Base-by-base conservation (phyloP, 257 asterid species). In the Solanum rostratum region DNA sequence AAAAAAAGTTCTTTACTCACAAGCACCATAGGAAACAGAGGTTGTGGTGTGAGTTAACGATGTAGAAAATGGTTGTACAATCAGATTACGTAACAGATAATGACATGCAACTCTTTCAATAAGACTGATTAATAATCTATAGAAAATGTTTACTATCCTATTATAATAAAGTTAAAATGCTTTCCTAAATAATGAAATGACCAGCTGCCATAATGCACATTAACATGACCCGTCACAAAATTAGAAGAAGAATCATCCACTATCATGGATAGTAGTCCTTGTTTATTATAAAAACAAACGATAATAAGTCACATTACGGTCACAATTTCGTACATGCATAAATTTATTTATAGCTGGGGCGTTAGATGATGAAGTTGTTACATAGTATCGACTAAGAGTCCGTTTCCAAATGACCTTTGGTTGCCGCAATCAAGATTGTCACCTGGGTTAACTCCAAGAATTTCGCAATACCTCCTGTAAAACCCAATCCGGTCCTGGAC, bases 401-500 rank as follows among this genome's bases (percentile, higher is more conserved):
- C 63, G 2, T 76, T 76, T 2, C 52, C 68, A 83, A 37, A 87
- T 9, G 86, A 84, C 15, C 85, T 84, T 41, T 89, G 91, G 11
- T 59, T 74, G n/a, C 74, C 33, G 14, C 91, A 89, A 24, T 89
- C 85, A 39, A 87, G 60, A 55, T 87, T 89, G 24, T 81, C 52
- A 2, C 91, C 90, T 12, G 85, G 83, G 5, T 71, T 39, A 37
- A 89, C 84, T 20, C 87, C 86, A 2, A 89, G 62, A 2, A 85
- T 63, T 20, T 57, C 84, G 3, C 88, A 87, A 30, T 87, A 89
- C 8, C 88, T 68, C 27, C 66, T 65, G 14, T 79, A 89, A 69
- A 89, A 89, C 1, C 91, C 91, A 50, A 89, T 85, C 11, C 89
- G 80, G 19, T 79, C 87, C 10, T 68, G 83, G 10, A 81, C 84